Evolutionary conservation across 179 eudicot genomes (phyloP).

Genomic region (Actinidia chinensis): DNA sequence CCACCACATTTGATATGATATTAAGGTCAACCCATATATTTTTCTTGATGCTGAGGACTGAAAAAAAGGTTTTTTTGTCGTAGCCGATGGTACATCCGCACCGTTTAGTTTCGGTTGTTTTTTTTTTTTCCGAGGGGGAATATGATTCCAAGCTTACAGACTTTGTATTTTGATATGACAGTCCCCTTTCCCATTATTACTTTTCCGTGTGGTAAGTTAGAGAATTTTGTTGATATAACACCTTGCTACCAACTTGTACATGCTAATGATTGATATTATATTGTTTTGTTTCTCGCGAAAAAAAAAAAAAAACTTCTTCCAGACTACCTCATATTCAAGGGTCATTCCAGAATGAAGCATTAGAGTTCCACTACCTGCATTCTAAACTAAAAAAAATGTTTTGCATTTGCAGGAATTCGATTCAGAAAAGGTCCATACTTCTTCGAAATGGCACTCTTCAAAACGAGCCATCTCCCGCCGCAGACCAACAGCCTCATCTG

Average conservation of each 20-base stretch:
- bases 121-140: not conserved
- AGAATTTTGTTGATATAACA: not conserved
- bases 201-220: too few relatives aligned
- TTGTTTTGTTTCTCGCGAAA: not conserved
- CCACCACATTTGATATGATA: too few relatives aligned
- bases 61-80: too few relatives aligned
- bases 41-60: too few relatives aligned
- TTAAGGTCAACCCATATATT: too few relatives aligned
- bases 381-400: not conserved
- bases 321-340: not conserved
- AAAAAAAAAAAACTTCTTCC: not conserved
- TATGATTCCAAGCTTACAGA: not conserved
- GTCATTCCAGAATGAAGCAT: not conserved
- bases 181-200: too few relatives aligned
- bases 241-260: not conserved
- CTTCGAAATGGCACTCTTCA: constrained; percentile 67
- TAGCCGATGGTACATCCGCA: too few relatives aligned
- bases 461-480: constrained; percentile 61
- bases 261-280: not conserved
- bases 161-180: too few relatives aligned
- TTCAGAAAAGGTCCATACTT: constrained; percentile 41
- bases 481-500: constrained; percentile 68
- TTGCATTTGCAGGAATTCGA: constrained; percentile 50
- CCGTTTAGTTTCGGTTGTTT: too few relatives aligned
- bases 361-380: not conserved